phyloP scores from a whole-genome alignment of 345 rosid genomes.

The Salix exigua region DNA sequence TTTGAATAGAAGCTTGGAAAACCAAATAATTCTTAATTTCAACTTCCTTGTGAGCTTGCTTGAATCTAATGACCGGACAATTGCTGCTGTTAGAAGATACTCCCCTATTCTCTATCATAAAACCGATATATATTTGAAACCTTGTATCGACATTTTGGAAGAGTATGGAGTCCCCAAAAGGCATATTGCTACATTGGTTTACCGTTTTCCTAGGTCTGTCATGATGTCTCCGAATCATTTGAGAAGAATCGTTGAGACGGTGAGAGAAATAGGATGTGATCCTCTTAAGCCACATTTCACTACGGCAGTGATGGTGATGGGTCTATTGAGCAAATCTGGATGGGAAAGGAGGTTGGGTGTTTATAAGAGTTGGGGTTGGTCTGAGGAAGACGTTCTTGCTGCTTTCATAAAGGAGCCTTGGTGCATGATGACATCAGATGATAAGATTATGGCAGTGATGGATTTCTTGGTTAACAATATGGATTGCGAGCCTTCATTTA shows the following conservation, averaged over 20 bases:
- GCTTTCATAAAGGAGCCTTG: constrained; percentile 15
- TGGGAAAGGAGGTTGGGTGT: constrained; percentile 8
- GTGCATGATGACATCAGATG: constrained; percentile 6
- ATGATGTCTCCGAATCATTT: not conserved
- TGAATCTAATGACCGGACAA: constrained; percentile 5
- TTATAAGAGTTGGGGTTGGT: constrained; percentile 4
- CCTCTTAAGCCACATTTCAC: not conserved
- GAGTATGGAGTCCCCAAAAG: constrained; percentile 20
- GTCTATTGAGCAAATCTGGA: constrained; percentile 1
- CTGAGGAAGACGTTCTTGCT: constrained; percentile 1
- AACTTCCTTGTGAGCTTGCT: constrained; percentile 16
- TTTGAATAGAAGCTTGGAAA: constrained; percentile 3
- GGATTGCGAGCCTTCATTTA: constrained; percentile 5
- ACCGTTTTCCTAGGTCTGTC: not conserved
- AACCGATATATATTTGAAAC: not conserved
- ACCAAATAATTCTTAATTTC: not conserved
- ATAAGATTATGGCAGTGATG: constrained; percentile 17
- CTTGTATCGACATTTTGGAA: constrained; percentile 3
- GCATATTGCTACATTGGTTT: not conserved
- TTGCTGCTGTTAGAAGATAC: constrained; percentile 12
- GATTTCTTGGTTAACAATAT: constrained; percentile 18
- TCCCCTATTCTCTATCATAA: constrained; percentile 2
- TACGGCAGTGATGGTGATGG: not conserved
- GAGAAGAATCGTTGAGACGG: not conserved
- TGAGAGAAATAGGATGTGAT: constrained; percentile 6